These are phyloP conservation scores for Alternaria atra DNA, from an alignment of 2,329 filamentous ascomycete species.

Conservation along the genomic window DNA sequence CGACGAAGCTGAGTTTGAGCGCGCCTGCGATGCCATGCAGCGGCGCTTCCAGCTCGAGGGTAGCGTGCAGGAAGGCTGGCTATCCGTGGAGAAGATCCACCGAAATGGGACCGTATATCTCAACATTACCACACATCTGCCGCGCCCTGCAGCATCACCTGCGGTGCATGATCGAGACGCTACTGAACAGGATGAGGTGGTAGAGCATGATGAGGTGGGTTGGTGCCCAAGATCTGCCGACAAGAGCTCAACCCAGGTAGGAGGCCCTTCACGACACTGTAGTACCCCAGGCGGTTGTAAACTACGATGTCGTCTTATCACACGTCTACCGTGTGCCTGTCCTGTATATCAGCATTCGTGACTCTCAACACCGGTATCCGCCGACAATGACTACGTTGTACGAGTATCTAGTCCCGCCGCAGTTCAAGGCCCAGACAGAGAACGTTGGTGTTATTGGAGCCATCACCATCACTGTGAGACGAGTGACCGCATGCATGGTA, in stretches of 20 bases:
- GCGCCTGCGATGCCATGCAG: conserved; percentile 35
- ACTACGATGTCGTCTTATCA: conserved; percentile 56
- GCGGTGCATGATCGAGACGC: background rate
- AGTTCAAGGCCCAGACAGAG: conserved; percentile 44
- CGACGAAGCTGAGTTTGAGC: conserved; percentile 36
- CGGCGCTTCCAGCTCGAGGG: conserved; percentile 22
- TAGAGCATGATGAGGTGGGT: conserved; percentile 33
- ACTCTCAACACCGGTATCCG: conserved; percentile 37
- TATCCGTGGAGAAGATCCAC: conserved; percentile 29
- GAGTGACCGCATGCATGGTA: background rate
- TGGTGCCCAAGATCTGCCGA: background rate
- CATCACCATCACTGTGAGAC: conserved; percentile 48
- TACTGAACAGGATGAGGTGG: conserved; percentile 13
- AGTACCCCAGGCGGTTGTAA: conserved; percentile 13
- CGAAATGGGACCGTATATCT: conserved; percentile 25
- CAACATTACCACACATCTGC: conserved; percentile 33
- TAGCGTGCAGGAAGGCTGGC: conserved; percentile 34
- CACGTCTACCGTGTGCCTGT: conserved; percentile 57
- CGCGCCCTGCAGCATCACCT: background rate
- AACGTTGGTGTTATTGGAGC: conserved; percentile 52
- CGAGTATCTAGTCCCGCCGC: conserved; percentile 46
- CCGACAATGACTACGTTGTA: conserved; percentile 48
- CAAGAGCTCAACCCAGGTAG: conserved; percentile 10
- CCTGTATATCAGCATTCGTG: conserved; percentile 52
- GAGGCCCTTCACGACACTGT: conserved; percentile 22